Conservation (phyloP, 2,329 filamentous ascomycete genomes). For the Ophiostoma ips region DNA sequence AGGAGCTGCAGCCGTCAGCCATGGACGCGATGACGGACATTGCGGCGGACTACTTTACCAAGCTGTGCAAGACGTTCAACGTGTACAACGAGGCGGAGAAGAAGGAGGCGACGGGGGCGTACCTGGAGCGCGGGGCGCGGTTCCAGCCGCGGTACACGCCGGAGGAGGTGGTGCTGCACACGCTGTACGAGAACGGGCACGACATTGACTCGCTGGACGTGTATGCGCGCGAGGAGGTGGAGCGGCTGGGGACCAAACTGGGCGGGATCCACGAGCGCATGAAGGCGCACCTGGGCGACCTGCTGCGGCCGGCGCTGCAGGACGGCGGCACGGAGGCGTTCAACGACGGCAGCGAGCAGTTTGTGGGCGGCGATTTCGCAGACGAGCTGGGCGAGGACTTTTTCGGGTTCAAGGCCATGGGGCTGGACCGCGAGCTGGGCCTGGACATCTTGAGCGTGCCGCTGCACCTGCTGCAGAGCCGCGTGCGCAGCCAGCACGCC, state of each 20-base stretch:
- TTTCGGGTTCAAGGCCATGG: conserved; percentile 94
- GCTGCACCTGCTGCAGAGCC: conserved; percentile 81
- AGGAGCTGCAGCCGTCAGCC: conserved; percentile 91
- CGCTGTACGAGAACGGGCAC: conserved; percentile 69
- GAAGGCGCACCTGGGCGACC: conserved; percentile 82
- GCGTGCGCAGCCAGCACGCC: conserved; percentile 75
- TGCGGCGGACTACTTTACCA: conserved; percentile 77
- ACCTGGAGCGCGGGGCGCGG: conserved; percentile 27
- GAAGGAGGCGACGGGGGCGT: conserved; percentile 37
- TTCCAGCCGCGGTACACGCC: conserved; percentile 56
- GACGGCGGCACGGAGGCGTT: conserved; percentile 78
- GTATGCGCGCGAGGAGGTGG: conserved; percentile 89
- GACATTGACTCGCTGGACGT: conserved; percentile 68
- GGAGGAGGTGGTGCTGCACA: conserved; percentile 80
- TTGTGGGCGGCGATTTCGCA: conserved; percentile 90
- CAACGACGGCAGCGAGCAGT: conserved; percentile 93
- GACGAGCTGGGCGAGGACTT: conserved; percentile 98
- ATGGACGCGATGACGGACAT: conserved; percentile 83
- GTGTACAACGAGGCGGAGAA: conserved; percentile 75
- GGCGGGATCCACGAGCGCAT: conserved; percentile 82
- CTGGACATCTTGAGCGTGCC: conserved; percentile 80
- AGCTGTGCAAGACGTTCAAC: conserved; percentile 66
- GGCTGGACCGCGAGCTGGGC: conserved; percentile 81
- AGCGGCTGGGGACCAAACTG: conserved; percentile 67
- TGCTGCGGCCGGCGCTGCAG: conserved; percentile 76